Conservation (phyloP, 139 green algal genomes). For the Coelastrella sp. region DNA sequence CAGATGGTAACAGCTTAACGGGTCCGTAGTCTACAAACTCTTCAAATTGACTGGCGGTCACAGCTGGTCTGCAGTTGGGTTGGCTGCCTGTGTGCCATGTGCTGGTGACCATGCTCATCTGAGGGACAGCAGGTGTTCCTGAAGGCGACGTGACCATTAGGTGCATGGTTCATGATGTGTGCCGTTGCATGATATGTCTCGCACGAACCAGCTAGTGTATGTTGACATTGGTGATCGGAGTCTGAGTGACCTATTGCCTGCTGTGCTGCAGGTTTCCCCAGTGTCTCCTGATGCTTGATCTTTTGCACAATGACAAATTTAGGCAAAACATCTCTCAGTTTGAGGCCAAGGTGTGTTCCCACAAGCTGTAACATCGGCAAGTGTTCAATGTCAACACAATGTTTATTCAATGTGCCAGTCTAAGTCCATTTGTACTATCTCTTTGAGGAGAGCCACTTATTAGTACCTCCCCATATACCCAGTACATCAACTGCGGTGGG, state of each 20-base stretch:
- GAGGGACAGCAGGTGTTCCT: neutral
- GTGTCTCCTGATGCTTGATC: slow-evolving; percentile 85
- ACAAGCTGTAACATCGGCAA: neutral
- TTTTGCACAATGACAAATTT: slow-evolving; percentile 85
- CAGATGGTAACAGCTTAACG: too few relatives aligned
- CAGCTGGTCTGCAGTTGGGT: neutral
- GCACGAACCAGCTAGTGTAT: neutral
- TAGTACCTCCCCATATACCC: neutral
- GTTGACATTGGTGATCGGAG: neutral
- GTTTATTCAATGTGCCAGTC: neutral
- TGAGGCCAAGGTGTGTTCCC: slow-evolving; percentile 41
- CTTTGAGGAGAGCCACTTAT: neutral
- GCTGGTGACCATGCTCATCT: neutral
- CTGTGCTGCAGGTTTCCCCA: slow-evolving; percentile 78
- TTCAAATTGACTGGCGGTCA: neutral
- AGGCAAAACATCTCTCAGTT: slow-evolving; percentile 73
- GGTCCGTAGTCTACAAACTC: neutral
- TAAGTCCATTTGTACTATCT: neutral
- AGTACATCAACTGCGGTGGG: neutral
- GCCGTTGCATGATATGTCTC: neutral
- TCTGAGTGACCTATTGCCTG: neutral
- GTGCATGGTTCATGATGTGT: neutral
- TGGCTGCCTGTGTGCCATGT: neutral
- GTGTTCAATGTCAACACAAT: too few relatives aligned
- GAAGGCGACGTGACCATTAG: neutral